Evolutionary conservation across 305 asterid genomes (phyloP).

Genomic region (Fraxinus sp.): DNA sequence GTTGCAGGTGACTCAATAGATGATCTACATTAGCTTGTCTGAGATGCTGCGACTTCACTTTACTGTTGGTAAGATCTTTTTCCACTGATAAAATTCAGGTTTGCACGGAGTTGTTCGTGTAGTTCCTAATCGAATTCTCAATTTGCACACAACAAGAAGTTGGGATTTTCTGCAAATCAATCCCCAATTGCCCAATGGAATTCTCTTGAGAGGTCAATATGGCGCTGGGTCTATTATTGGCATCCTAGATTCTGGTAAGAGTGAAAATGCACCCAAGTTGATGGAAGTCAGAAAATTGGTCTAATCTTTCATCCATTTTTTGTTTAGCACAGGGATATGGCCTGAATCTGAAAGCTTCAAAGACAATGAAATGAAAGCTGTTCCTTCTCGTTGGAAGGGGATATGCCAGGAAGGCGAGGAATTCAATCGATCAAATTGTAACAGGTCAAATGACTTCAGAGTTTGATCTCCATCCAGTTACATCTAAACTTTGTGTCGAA

Average conservation of each 20-base stretch:
- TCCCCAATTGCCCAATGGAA: conserved; percentile 22
- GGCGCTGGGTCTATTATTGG: conserved; percentile 28
- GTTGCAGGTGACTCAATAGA: conserved; percentile 23
- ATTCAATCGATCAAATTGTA: conserved; percentile 33
- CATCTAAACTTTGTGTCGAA: not conserved
- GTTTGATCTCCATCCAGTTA: not conserved
- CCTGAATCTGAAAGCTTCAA: conserved; percentile 37
- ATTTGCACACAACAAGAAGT: conserved; percentile 36
- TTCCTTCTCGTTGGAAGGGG: conserved; percentile 37
- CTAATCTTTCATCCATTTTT: not conserved
- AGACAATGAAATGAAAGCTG: conserved; percentile 19
- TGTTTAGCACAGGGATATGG: conserved; percentile 34
- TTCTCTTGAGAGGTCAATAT: conserved; percentile 20
- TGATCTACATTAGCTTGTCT: not conserved
- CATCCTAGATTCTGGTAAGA: conserved; percentile 29
- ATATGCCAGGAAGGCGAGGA: conserved; percentile 30
- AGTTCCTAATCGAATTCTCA: conserved; percentile 27
- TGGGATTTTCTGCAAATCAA: conserved; percentile 35
- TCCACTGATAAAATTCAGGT: conserved; percentile 2
- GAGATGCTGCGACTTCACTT: not conserved
- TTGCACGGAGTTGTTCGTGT: conserved; percentile 28
- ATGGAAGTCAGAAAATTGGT: not conserved
- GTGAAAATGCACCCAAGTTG: not conserved
- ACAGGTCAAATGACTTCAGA: conserved; percentile 15
- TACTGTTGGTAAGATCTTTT: not conserved